Conservation (phyloP, 495 filamentous ascomycete species). For the Diplogelasinospora grovesii region DNA sequence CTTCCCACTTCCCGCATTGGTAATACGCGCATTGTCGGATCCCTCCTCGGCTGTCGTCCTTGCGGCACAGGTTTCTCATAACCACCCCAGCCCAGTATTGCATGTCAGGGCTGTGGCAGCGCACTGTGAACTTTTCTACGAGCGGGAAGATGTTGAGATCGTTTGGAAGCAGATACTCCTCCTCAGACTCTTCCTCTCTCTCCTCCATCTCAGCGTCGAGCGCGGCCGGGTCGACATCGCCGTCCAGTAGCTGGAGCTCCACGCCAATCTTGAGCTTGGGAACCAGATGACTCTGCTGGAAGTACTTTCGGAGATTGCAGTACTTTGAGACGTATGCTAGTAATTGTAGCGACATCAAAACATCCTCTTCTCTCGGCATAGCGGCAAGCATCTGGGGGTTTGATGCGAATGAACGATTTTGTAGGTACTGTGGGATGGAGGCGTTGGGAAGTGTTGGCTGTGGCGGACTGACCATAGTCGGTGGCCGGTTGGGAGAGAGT, state of each 20-base stretch:
- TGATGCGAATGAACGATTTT: constrained; percentile 59
- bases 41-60: constrained; percentile 88
- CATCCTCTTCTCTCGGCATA: constrained; percentile 94
- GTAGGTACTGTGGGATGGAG: constrained; percentile 62
- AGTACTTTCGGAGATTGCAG: constrained; percentile 90
- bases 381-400: constrained; percentile 68
- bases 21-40: constrained; percentile 97
- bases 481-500: constrained; percentile 71
- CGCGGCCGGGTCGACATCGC: constrained; percentile 46
- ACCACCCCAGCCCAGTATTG: constrained; percentile 99
- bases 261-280: constrained; percentile 84
- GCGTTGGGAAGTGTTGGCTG: constrained; percentile 60
- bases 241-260: constrained; percentile 72
- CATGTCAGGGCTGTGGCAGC: constrained; percentile 93
- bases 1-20: constrained; percentile 96
- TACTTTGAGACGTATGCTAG: constrained; percentile 98
- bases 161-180: constrained; percentile 87
- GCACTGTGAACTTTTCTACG: constrained; percentile 95
- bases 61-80: constrained; percentile 97
- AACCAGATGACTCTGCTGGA: constrained; percentile 90
- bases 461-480: constrained; percentile 64
- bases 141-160: constrained; percentile 97
- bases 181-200: constrained; percentile 57
- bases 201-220: constrained; percentile 34
- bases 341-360: constrained; percentile 95